These are phyloP conservation scores for Boletus sp. DNA, from an alignment of 768 basidiomycete species.

Conservation along the genomic window DNA sequence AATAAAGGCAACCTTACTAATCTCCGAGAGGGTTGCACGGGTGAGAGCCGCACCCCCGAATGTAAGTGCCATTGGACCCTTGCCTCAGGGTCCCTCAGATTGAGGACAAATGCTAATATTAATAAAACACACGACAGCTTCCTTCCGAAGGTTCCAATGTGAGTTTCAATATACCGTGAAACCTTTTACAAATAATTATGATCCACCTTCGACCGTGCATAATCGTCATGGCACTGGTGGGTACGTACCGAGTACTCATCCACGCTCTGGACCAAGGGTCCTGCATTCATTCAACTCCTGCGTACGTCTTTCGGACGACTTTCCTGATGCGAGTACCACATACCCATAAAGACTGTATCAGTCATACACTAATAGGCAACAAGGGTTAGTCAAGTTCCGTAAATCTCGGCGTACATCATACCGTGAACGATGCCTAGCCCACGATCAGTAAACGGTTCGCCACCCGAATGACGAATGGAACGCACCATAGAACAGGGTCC, in stretches of 20 bases:
- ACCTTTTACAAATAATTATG: background rate
- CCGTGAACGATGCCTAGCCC: slow-evolving; percentile 48
- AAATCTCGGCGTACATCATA: slow-evolving; percentile 20
- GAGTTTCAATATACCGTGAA: slow-evolving; percentile 14
- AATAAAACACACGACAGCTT: background rate
- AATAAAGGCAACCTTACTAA: background rate
- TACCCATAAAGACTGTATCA: slow-evolving; percentile 13
- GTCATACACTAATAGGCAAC: slow-evolving; percentile 42
- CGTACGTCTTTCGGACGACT: background rate
- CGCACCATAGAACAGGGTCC: slow-evolving; percentile 93
- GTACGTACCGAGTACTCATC: background rate
- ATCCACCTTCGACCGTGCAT: background rate
- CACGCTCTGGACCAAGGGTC: background rate
- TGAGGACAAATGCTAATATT: background rate
- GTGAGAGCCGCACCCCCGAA: background rate
- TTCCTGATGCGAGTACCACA: background rate
- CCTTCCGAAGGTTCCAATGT: slow-evolving; percentile 6
- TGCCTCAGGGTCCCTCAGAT: background rate
- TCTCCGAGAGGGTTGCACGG: background rate
- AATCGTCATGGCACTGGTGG: background rate
- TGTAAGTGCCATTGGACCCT: background rate
- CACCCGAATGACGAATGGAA: slow-evolving; percentile 5
- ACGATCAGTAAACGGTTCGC: background rate
- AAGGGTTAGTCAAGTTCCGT: slow-evolving; percentile 13
- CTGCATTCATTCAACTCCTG: background rate